Evolutionary conservation across 179 eudicot genomes (phyloP).

Genomic region (Vitellaria paradoxa): DNA sequence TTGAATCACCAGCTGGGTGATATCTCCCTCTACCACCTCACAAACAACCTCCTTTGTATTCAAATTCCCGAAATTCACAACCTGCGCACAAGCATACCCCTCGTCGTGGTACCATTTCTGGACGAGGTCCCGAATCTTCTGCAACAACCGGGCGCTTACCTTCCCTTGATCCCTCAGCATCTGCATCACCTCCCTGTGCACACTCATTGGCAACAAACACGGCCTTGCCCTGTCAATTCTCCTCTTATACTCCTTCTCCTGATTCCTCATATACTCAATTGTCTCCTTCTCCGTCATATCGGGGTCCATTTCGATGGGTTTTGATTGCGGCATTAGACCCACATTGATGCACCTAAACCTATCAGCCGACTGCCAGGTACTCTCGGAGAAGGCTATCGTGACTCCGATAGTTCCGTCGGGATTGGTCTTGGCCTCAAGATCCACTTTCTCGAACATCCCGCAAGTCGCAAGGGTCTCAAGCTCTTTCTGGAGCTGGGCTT

Average conservation of each 20-base stretch:
- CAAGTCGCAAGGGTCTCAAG: slow-evolving; percentile 75
- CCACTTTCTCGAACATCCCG: slow-evolving; percentile 92
- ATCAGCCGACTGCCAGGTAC: slow-evolving; percentile 80
- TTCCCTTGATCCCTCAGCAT: slow-evolving; percentile 64
- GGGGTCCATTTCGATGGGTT: slow-evolving; percentile 75
- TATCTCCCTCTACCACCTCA: slow-evolving; percentile 97
- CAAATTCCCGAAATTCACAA: slow-evolving; percentile 94
- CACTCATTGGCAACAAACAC: slow-evolving; percentile 67
- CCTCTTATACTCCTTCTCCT: slow-evolving; percentile 75
- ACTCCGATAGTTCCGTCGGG: slow-evolving; percentile 70
- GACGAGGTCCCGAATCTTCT: slow-evolving; percentile 80
- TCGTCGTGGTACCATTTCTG: slow-evolving; percentile 97
- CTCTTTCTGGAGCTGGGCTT: slow-evolving; percentile 87
- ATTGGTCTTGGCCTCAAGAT: slow-evolving; percentile 72
- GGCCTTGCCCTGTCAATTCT: slow-evolving; percentile 71
- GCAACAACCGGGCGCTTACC: slow-evolving; percentile 82
- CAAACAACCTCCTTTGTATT: slow-evolving; percentile 92
- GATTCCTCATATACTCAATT: slow-evolving; percentile 49
- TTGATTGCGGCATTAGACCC: slow-evolving; percentile 64
- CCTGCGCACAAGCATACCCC: slow-evolving; percentile 93
- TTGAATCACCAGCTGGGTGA: slow-evolving; percentile 80
- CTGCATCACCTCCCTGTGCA: slow-evolving; percentile 52
- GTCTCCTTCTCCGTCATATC: slow-evolving; percentile 90
- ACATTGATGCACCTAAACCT: slow-evolving; percentile 78
- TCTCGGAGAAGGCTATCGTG: slow-evolving; percentile 64